These are phyloP conservation scores for Macrophomina phaseolina DNA, from an alignment of 2,329 filamentous ascomycete genomes.

Conservation along the genomic window DNA sequence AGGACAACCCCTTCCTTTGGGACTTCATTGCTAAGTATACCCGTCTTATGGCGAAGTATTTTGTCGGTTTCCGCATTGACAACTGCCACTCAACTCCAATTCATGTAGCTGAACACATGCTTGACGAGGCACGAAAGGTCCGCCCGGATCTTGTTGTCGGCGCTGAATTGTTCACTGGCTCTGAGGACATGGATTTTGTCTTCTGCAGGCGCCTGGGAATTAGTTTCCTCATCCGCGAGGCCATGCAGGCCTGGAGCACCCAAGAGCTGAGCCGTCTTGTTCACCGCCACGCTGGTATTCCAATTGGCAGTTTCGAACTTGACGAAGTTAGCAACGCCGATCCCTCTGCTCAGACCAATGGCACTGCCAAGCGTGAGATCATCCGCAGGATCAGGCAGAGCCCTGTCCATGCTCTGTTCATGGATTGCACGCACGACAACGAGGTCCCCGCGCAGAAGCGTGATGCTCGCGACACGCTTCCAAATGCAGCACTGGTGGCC, in stretches of 20 bases:
- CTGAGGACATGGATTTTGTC: constrained; percentile 93
- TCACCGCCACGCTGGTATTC: constrained; percentile 89
- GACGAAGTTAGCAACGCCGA: constrained; percentile 77
- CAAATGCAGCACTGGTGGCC: constrained; percentile 89
- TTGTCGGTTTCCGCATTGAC: constrained; percentile 93
- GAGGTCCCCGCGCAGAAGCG: constrained; percentile 95
- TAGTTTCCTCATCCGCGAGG: constrained; percentile 90
- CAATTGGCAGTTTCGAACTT: constrained; percentile 97
- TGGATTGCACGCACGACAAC: constrained; percentile 99
- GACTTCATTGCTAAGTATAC: constrained; percentile 95
- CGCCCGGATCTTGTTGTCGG: constrained; percentile 89
- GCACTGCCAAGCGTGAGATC: constrained; percentile 61
- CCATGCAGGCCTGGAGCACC: constrained; percentile 98
- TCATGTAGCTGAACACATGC: constrained; percentile 90
- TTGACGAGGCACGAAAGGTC: constrained; percentile 89
- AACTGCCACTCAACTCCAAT: constrained; percentile 97
- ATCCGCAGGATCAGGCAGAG: constrained; percentile 84
- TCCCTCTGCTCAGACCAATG: constrained; percentile 37
- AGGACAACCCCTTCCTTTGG: constrained; percentile 94
- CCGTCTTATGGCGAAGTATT: constrained; percentile 89
- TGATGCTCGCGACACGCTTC: constrained; percentile 89
- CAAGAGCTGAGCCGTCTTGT: constrained; percentile 90
- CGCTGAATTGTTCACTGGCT: constrained; percentile 93
- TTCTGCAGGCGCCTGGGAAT: constrained; percentile 94
- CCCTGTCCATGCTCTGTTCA: constrained; percentile 91